A percentile compares a stretch with the other conserved stretches of the same genome.
Evolutionary conservation across 768 basidiomycete species (phyloP).

Genomic region (Naganishia vishniacii): DNA sequence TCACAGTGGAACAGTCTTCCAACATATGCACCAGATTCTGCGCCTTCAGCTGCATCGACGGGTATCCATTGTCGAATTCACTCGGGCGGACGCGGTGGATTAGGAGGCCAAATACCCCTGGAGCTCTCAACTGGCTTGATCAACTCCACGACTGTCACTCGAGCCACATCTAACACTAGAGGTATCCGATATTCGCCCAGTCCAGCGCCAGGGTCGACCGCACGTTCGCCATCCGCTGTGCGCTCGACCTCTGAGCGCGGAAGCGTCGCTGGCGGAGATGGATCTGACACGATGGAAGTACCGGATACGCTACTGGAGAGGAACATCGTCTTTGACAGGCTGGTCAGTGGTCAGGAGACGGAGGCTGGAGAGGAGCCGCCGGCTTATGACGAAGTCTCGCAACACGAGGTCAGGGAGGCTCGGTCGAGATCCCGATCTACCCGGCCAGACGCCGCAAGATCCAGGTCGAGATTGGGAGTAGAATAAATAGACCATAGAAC

Average conservation of each 20-base stretch:
- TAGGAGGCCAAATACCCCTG: conserved; percentile 7
- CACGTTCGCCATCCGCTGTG: conserved; percentile 14
- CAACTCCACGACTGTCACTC: conserved; percentile 10
- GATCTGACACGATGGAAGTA: conserved; percentile 23
- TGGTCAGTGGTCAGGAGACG: conserved; percentile 75
- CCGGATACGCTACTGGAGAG: conserved; percentile 46
- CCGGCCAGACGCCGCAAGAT: conserved; percentile 4
- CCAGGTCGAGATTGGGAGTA: conserved; percentile 13
- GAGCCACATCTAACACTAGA: conserved; percentile 7
- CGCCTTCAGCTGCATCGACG: conserved; percentile 25
- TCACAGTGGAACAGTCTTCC: conserved; percentile 74
- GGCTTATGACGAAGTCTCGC: conserved; percentile 55
- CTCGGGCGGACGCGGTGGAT: conserved; percentile 35
- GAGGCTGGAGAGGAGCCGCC: conserved; percentile 81
- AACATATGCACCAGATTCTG: conserved; percentile 55
- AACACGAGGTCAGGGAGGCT: conserved; percentile 18
- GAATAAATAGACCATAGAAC: conserved; percentile 5
- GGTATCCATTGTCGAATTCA: conserved; percentile 32
- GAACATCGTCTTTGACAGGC: conserved; percentile 63
- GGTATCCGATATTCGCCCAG: conserved; percentile 15
- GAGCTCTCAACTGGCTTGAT: conserved; percentile 9
- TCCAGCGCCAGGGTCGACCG: background rate
- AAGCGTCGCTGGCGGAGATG: conserved; percentile 6
- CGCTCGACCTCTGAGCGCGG: conserved; percentile 9
- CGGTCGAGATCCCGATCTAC: conserved; percentile 26